phyloP scores from a whole-genome alignment of 352 stramenopile species.

The Peronospora farinosa region DNA sequence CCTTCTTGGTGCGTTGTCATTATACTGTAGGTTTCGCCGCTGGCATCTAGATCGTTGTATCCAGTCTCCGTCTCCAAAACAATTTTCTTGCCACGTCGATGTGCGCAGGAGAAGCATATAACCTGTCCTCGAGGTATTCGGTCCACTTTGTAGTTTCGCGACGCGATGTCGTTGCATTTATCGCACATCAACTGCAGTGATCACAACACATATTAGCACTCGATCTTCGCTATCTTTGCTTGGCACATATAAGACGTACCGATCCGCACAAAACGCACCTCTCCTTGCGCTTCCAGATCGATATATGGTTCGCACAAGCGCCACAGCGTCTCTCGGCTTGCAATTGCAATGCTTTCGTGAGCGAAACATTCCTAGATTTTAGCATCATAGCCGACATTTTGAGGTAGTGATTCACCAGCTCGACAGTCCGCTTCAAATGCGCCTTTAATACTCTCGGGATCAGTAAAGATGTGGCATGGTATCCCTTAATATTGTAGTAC shows the following conservation, averaged over 20 bases:
- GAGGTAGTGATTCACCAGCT: slow-evolving; percentile 67
- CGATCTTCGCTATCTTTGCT: not conserved
- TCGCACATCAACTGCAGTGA: slow-evolving; percentile 57
- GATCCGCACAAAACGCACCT: slow-evolving; percentile 57
- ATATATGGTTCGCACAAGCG: slow-evolving; percentile 52
- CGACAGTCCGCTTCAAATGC: slow-evolving; percentile 48
- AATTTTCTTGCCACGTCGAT: slow-evolving; percentile 35
- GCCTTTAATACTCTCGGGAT: slow-evolving; percentile 49
- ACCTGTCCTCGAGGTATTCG: slow-evolving; percentile 28
- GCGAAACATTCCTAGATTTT: slow-evolving; percentile 25
- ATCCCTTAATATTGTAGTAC: slow-evolving; percentile 52
- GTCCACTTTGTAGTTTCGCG: slow-evolving; percentile 52
- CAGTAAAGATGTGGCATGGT: slow-evolving; percentile 39
- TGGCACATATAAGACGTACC: slow-evolving; percentile 31
- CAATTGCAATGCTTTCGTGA: slow-evolving; percentile 43
- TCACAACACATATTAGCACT: slow-evolving; percentile 5
- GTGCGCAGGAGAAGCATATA: slow-evolving; percentile 55
- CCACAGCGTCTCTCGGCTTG: slow-evolving; percentile 54
- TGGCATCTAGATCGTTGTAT: slow-evolving; percentile 4
- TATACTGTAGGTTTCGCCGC: slow-evolving; percentile 10
- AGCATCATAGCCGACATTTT: slow-evolving; percentile 45
- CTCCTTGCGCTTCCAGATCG: slow-evolving; percentile 48
- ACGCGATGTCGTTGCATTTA: slow-evolving; percentile 55
- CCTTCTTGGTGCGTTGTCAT: slow-evolving; percentile 8
- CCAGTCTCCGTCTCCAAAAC: slow-evolving; percentile 1